A percentile compares a stretch with the other conserved stretches of the same genome.
Conservation (phyloP, 305 asterid genomes). For the Caryopteris hybrid region DNA sequence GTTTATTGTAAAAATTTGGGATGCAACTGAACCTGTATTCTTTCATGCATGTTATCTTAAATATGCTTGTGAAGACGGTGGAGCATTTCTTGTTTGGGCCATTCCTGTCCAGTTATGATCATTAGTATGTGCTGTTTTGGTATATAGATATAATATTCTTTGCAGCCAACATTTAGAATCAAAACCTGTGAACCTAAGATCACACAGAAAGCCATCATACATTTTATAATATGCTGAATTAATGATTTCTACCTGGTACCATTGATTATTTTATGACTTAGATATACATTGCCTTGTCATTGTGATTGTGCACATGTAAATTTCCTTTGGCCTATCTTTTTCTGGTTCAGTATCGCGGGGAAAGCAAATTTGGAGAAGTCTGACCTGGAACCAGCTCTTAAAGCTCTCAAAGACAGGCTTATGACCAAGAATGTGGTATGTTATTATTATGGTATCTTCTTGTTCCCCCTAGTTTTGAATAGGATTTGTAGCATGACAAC, state of each 20-base stretch:
- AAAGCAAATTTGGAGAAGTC: conserved; percentile 88
- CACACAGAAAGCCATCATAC: background rate
- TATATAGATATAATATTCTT: background rate
- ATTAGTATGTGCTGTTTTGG: background rate
- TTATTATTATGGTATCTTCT: background rate
- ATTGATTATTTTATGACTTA: background rate
- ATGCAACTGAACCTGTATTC: background rate
- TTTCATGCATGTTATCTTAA: background rate
- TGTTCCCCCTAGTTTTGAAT: background rate
- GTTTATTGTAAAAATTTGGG: background rate
- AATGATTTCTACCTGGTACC: background rate
- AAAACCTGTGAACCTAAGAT: background rate
- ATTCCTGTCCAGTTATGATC: background rate
- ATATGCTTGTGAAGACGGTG: background rate
- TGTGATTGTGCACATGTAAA: background rate
- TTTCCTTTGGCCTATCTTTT: background rate
- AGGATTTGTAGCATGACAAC: background rate
- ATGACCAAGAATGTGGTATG: conserved; percentile 99
- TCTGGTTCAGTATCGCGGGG: conserved; percentile 69
- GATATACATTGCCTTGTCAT: background rate
- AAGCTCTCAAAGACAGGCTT: conserved; percentile 95
- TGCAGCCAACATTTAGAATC: background rate
- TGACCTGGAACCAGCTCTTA: conserved; percentile 89
- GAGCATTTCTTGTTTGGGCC: background rate
- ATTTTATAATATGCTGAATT: background rate